phyloP scores from a whole-genome alignment of 129 eudicot genomes.

The Escallonia rubra region DNA sequence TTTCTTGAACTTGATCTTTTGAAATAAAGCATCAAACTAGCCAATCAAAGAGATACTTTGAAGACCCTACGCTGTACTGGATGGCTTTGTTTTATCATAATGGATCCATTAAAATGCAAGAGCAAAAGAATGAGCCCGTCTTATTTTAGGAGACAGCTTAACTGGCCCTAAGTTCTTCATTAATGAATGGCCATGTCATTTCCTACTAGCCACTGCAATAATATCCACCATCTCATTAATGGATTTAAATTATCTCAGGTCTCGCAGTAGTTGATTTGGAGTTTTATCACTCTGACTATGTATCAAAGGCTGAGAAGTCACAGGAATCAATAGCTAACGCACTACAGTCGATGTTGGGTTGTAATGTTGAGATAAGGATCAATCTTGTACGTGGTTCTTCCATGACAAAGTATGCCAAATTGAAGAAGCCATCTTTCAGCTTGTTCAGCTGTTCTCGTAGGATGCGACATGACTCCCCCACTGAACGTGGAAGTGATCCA shows the following conservation, averaged over 20 bases:
- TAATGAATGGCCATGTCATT: too few relatives aligned
- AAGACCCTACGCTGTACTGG: too few relatives aligned
- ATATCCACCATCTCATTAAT: background rate
- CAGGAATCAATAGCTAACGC: constrained; percentile 87
- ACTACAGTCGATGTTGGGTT: constrained; percentile 64
- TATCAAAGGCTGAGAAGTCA: constrained; percentile 76
- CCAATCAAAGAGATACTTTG: too few relatives aligned
- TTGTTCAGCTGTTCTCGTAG: constrained; percentile 61
- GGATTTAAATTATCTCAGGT: constrained; percentile 28
- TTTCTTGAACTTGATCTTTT: too few relatives aligned
- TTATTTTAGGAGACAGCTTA: too few relatives aligned
- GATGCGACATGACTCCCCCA: constrained; percentile 21
- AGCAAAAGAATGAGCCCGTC: too few relatives aligned
- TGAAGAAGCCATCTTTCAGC: constrained; percentile 47
- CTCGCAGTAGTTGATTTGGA: constrained; percentile 77
- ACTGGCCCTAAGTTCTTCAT: too few relatives aligned
- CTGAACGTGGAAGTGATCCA: constrained; percentile 30
- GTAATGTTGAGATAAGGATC: constrained; percentile 85
- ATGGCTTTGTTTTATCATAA: too few relatives aligned
- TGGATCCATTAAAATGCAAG: too few relatives aligned
- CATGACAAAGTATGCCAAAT: constrained; percentile 20
- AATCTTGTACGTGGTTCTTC: constrained; percentile 19
- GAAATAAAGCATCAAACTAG: too few relatives aligned
- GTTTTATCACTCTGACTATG: constrained; percentile 43
- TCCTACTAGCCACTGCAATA: too few relatives aligned